Percentiles rank a stretch among this genome's conserved stretches.
These are phyloP conservation scores for Boletus subparvulus DNA, from an alignment of 768 basidiomycete genomes.

Conservation along the genomic window DNA sequence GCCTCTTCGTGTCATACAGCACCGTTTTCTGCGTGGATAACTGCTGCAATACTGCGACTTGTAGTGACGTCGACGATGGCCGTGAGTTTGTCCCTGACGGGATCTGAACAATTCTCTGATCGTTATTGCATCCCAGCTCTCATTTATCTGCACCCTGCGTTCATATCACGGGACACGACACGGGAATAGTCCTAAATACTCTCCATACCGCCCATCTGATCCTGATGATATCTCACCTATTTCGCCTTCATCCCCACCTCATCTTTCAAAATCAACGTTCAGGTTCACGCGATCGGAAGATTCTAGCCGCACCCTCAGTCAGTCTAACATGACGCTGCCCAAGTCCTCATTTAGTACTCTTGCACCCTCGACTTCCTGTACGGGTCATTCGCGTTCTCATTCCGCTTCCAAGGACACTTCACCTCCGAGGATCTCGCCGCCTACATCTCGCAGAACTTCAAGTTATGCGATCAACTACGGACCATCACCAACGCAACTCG, in stretches of 20 bases:
- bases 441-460: conserved; percentile 16
- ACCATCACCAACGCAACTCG: background rate
- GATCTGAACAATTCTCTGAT: conserved; percentile 4
- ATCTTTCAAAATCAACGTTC: conserved; percentile 12
- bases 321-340: conserved; percentile 24
- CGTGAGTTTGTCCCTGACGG: conserved; percentile 41
- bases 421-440: conserved; percentile 16
- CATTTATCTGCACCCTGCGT: conserved; percentile 20
- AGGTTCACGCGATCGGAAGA: conserved; percentile 18
- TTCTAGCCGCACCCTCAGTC: conserved; percentile 19
- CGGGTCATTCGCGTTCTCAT: conserved; percentile 22
- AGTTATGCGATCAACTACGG: conserved; percentile 8
- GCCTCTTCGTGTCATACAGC: conserved; percentile 15
- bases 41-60: conserved; percentile 51
- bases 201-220: conserved; percentile 23
- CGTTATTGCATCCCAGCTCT: conserved; percentile 14
- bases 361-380: conserved; percentile 26
- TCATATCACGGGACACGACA: conserved; percentile 19
- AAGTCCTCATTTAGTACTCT: conserved; percentile 30
- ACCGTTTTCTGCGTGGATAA: conserved; percentile 54
- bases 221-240: conserved; percentile 18
- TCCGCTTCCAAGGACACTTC: conserved; percentile 12
- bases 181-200: conserved; percentile 9
- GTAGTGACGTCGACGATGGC: conserved; percentile 49
- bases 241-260: conserved; percentile 11